Base-by-base conservation (phyloP, 345 rosid genomes). In the Citrus mangshanensis region DNA sequence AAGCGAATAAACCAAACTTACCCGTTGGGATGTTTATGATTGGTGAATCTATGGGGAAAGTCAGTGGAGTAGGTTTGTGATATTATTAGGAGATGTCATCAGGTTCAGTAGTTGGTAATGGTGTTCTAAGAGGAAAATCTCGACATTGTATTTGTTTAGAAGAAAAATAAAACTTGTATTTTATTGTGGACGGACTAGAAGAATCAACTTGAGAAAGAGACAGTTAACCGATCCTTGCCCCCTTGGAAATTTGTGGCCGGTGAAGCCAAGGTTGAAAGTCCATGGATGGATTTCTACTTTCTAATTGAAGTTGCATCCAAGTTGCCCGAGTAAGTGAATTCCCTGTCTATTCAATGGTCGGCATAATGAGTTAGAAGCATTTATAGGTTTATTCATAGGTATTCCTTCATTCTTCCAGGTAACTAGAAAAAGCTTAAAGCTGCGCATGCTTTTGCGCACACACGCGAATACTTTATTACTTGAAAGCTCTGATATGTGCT, bases 381-480 rank as follows among this genome's bases (percentile, higher is more conserved):
- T 16, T 59, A 1, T 22, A 35, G 63, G 30, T 65, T 34, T 55
- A 25, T 42, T 65, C 1, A 28, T 75, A 32, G 69, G 65, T 21
- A 24, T 55, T 38, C 64, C 59, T 40, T 68, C 2, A 30, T 30
- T 30, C 55, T 70, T 34, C 55, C 59, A 4, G 37, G 67, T 72
- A 25, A 42, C 70, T 49, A 37, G 69, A 7, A 68, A 67, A 81
- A 77, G 63, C 56, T 80, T 72, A 4, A 42, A 37, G 71, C 4
- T 72, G 74, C 83, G 71, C 88, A 72, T 75, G 80, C 67, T 35
- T 65, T 37, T 61, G 55, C 12, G 49, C 61, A 12, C 61, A 67
- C 56, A 68, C 28, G n/a, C 68, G n/a, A 56, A 24, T 63, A 59
- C 55, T 70, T 75, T 69, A 75, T 70, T 62, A 72, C 73, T 63